These are phyloP conservation scores for Candida manassasensis DNA, from an alignment of 805 yeast species.

Conservation along the genomic window DNA sequence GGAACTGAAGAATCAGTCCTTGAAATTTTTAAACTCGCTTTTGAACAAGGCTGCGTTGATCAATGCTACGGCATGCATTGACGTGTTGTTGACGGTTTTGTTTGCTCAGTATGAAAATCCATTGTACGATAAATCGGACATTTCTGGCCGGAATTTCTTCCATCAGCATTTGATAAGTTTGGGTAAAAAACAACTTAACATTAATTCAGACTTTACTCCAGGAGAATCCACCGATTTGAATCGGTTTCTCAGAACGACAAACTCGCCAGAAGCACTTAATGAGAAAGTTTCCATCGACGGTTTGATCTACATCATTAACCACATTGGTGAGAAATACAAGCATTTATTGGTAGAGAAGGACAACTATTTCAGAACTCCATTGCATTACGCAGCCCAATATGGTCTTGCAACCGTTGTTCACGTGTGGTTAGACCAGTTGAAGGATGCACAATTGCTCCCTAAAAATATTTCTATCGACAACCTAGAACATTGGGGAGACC, in stretches of 20 bases:
- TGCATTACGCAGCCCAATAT: slow-evolving; percentile 86
- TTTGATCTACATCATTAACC: slow-evolving; percentile 52
- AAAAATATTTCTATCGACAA: slow-evolving; percentile 50
- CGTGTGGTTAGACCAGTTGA: slow-evolving; percentile 51
- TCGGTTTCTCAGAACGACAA: slow-evolving; percentile 42
- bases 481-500: slow-evolving; percentile 61
- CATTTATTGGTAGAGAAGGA: slow-evolving; percentile 57
- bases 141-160: slow-evolving; percentile 77
- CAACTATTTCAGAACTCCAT: slow-evolving; percentile 73
- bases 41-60: slow-evolving; percentile 60
- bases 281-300: slow-evolving; percentile 44
- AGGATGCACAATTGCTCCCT: slow-evolving; percentile 57
- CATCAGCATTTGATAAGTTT: slow-evolving; percentile 78
- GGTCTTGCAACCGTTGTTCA: slow-evolving; percentile 61
- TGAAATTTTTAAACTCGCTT: slow-evolving; percentile 53
- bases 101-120: slow-evolving; percentile 29
- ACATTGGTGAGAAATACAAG: slow-evolving; percentile 27
- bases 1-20: slow-evolving; percentile 27
- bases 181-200: slow-evolving; percentile 53
- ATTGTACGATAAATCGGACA: slow-evolving; percentile 57
- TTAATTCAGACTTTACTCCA: slow-evolving; percentile 32
- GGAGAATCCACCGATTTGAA: slow-evolving; percentile 35
- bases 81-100: slow-evolving; percentile 45
- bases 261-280: slow-evolving; percentile 33
- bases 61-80: slow-evolving; percentile 56